phyloP scores from a whole-genome alignment of 345 rosid genomes.

The Aquilaria yunnanensis region DNA sequence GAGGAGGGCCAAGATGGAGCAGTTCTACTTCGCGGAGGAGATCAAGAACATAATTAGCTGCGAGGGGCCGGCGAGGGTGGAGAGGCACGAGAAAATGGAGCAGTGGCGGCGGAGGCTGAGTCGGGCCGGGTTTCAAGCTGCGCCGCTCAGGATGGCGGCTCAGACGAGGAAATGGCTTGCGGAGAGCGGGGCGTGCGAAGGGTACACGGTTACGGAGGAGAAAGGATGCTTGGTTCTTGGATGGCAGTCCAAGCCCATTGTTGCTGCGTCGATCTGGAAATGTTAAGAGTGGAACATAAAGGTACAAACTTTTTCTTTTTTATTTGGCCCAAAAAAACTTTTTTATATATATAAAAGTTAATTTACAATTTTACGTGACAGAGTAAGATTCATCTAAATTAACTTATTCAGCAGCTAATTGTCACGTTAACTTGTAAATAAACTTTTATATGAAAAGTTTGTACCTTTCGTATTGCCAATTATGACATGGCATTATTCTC shows the following conservation, averaged over 20 bases:
- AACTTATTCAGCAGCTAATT: no score
- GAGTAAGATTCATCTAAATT: no score
- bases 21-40: slow-evolving; percentile 58
- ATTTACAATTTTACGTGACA: no score
- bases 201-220: slow-evolving; percentile 53
- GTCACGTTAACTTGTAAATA: no score
- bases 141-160: slow-evolving; percentile 41
- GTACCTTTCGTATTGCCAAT: no score
- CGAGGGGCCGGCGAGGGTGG: slow-evolving; percentile 50
- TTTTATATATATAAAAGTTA: no score
- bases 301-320: no score
- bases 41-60: slow-evolving; percentile 64
- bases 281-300: slow-evolving; percentile 15
- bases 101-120: slow-evolving; percentile 72
- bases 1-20: slow-evolving; percentile 56
- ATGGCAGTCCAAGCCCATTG: slow-evolving; percentile 58
- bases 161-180: slow-evolving; percentile 53
- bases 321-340: no score
- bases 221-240: slow-evolving; percentile 66
- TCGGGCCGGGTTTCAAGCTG: slow-evolving; percentile 61
- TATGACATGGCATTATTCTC: no score
- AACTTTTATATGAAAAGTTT: no score
- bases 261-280: slow-evolving; percentile 68
- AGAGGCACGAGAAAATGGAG: slow-evolving; percentile 54
- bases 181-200: slow-evolving; percentile 32